Conservation (phyloP, 495 filamentous ascomycete genomes). For the Annulohypoxylon maeteangense region DNA sequence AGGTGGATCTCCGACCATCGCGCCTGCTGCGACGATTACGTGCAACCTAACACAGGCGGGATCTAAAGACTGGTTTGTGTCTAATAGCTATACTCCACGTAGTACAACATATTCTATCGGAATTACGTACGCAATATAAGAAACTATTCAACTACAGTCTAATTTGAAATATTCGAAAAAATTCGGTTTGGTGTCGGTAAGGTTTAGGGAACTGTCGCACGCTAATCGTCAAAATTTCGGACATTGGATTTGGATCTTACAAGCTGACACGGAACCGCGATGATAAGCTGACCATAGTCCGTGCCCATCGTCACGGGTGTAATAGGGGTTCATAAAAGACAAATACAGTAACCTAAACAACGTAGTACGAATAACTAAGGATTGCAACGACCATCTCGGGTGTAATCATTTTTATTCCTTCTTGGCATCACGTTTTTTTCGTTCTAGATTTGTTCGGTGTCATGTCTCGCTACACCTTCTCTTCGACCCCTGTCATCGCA, state of each 20-base stretch:
- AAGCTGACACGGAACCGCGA: background rate
- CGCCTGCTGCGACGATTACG: constrained; percentile 2
- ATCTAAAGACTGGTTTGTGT: background rate
- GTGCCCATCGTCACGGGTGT: background rate
- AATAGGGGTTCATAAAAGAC: background rate
- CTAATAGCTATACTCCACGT: background rate
- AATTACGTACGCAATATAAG: background rate
- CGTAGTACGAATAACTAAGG: background rate
- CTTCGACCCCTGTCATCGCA: background rate
- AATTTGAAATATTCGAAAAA: background rate
- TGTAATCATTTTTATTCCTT: background rate
- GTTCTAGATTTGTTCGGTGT: background rate
- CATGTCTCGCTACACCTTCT: constrained; percentile 2
- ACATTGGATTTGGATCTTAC: background rate
- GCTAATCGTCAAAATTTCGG: background rate
- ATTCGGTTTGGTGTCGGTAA: background rate
- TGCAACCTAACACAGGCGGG: constrained; percentile 1
- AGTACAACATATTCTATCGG: background rate
- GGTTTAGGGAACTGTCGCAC: background rate
- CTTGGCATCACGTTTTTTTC: background rate
- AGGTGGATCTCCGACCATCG: background rate
- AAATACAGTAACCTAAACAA: background rate
- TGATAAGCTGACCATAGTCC: background rate
- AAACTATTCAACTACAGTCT: background rate
- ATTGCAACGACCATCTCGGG: background rate